Evolutionary conservation across 2,329 filamentous ascomycete species (phyloP).

Genomic region (Cladosporium sp.): DNA sequence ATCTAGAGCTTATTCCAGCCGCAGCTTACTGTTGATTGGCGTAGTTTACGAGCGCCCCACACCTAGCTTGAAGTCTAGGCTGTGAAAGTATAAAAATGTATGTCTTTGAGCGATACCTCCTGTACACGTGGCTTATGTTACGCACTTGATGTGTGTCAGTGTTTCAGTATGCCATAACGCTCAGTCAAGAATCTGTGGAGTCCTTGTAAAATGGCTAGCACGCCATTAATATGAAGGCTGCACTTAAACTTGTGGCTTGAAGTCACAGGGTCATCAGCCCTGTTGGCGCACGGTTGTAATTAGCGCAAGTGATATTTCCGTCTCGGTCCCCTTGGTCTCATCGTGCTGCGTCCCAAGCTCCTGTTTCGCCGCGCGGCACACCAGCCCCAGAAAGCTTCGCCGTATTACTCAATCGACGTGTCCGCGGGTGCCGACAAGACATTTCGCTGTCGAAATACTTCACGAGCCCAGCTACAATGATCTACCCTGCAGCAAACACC

Average conservation of each 20-base stretch:
- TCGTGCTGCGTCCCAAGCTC: not conserved
- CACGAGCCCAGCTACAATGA: not conserved
- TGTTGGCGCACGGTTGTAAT: not conserved
- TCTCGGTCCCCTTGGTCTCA: not conserved
- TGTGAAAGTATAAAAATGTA: not conserved
- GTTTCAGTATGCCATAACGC: not conserved
- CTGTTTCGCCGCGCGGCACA: constrained; percentile 10
- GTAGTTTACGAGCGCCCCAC: constrained; percentile 1
- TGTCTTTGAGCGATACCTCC: not conserved
- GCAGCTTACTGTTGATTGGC: not conserved
- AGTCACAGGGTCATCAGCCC: constrained; percentile 4
- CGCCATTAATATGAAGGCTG: not conserved
- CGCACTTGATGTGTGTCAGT: not conserved
- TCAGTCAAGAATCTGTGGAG: not conserved
- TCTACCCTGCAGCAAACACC: not conserved
- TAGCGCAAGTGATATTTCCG: not conserved
- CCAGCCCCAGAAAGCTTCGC: not conserved
- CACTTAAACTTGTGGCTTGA: not conserved
- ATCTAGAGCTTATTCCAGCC: not conserved
- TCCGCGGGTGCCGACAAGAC: not conserved
- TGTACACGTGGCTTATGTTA: not conserved
- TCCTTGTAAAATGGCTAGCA: not conserved
- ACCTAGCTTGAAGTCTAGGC: not conserved
- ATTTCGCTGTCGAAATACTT: not conserved
- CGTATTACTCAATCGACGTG: not conserved